Evolutionary conservation across 108 stramenopile species (phyloP).

Genomic region (Epithemia pelagica): DNA sequence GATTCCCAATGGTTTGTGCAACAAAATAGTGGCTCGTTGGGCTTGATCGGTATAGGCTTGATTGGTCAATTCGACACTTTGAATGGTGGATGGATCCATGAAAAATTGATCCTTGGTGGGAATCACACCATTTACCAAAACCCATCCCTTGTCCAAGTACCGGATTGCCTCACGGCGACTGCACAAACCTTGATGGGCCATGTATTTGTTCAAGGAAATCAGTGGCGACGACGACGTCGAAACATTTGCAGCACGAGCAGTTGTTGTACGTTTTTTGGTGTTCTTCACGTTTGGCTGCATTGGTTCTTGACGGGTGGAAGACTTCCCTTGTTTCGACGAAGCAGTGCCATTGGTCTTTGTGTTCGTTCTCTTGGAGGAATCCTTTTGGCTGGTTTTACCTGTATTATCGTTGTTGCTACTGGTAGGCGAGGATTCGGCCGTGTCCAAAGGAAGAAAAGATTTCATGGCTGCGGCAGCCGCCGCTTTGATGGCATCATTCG

Average conservation of each 20-base stretch:
- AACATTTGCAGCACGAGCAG: background rate
- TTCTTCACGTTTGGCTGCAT: too few species aligned
- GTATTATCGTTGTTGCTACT: too few species aligned
- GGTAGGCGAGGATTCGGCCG: too few species aligned
- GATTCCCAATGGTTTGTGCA: conserved; percentile 80
- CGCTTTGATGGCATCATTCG: too few species aligned
- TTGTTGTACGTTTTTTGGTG: too few species aligned
- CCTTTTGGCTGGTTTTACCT: too few species aligned
- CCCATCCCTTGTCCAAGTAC: conserved; percentile 34
- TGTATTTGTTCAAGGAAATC: conserved; percentile 67
- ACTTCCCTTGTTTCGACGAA: too few species aligned
- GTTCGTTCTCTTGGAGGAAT: too few species aligned
- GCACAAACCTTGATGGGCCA: conserved; percentile 62
- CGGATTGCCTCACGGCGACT: conserved; percentile 68
- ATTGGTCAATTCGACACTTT: background rate
- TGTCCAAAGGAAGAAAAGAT: too few species aligned
- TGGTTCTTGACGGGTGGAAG: too few species aligned
- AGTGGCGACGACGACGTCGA: background rate
- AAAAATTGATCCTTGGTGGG: conserved; percentile 7
- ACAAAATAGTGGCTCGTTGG: conserved; percentile 37
- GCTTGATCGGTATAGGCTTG: background rate
- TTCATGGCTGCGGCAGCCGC: too few species aligned
- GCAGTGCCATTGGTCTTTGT: too few species aligned
- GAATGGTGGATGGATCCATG: conserved; percentile 23
- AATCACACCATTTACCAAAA: conserved; percentile 31